Evolutionary conservation across 768 basidiomycete species (phyloP), one percentile per base, ranked within the genome.

Genomic region (Termitomyces sp.): DNA sequence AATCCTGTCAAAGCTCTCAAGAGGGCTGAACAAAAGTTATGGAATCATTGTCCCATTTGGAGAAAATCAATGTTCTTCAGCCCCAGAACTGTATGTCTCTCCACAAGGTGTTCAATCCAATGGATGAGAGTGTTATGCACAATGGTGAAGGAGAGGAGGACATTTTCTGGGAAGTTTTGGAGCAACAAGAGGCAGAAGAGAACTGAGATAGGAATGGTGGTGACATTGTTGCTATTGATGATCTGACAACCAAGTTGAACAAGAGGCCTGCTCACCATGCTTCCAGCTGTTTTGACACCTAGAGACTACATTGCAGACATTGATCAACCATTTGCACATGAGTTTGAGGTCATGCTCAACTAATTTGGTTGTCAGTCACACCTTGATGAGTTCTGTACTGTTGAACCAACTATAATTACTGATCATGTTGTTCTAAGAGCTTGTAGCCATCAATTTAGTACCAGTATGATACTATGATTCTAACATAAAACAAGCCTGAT

Each of bases 251-350:
- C 40, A 51, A 38, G 60, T 36, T 5, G 47, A 34, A 37, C 17
- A 49, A n/a, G 48, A 49, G 29, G 29, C 56, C 53, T n/a, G 37
- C 61, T 29, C 42, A 34, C 36, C 32, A 31, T 14, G 56, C 61
- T 62, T 48, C 10, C 4, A 38, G 61, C 61, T 45, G 12, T 25
- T 25, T 25, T 25, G 25, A 25, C 25, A 25, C 25, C 25, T 25
- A 36, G 40, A 15, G 36, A 29, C 6, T 57, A 62, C 37, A 40
- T 62, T 15, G 15, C 38, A 3, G 48, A 62, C 61, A 50, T 62
- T 10, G 40, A 62, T 42, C 40, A 62, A 7, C 49, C 56, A 20
- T 57, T 62, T 50, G 61, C 61, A 25, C 52, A 46, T n/a, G 25
- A 25, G 25, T 25, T 25, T 25, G 25, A 25, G 25, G 25, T 25